phyloP scores from a whole-genome alignment of 2,329 filamentous ascomycete species.

The Pseudogymnoascus sp. region DNA sequence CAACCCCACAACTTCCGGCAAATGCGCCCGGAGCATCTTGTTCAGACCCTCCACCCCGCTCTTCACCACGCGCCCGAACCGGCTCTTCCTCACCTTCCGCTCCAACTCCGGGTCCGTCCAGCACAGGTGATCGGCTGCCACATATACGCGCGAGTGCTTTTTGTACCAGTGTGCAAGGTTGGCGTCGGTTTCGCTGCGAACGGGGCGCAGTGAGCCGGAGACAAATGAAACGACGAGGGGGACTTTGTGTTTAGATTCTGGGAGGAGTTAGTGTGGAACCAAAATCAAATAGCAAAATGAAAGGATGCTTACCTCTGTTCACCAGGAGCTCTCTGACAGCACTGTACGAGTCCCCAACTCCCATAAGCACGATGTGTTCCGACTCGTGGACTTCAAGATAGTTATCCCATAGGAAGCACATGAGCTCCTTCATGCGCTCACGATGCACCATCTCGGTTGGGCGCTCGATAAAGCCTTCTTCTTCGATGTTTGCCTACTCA shows the following conservation, averaged over 20 bases:
- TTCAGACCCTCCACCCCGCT: slow-evolving; percentile 42
- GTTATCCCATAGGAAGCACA: slow-evolving; percentile 92
- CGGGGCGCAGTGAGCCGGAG: slow-evolving; percentile 63
- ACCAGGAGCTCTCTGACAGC: slow-evolving; percentile 75
- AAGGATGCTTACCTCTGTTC: slow-evolving; percentile 52
- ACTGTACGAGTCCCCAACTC: slow-evolving; percentile 80
- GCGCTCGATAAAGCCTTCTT: slow-evolving; percentile 27
- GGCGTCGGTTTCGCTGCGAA: slow-evolving; percentile 71
- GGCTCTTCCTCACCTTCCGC: slow-evolving; percentile 50
- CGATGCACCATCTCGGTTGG: slow-evolving; percentile 8
- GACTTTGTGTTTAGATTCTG: slow-evolving; percentile 59
- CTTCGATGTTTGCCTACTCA: neutral
- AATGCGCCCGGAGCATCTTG: slow-evolving; percentile 49
- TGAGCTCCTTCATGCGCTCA: slow-evolving; percentile 49
- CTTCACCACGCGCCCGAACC: slow-evolving; percentile 50
- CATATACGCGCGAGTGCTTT: slow-evolving; percentile 69
- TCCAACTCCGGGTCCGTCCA: slow-evolving; percentile 58
- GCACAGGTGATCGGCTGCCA: slow-evolving; percentile 65
- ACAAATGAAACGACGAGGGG: slow-evolving; percentile 75
- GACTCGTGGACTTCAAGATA: slow-evolving; percentile 73
- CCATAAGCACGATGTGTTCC: slow-evolving; percentile 74
- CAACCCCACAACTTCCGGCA: slow-evolving; percentile 43
- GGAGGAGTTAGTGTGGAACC: slow-evolving; percentile 12
- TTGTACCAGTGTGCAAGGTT: slow-evolving; percentile 75
- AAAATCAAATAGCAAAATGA: neutral